A percentile compares a stretch with the other conserved stretches of the same genome.
Conservation (phyloP, 768 basidiomycete species). For the Leccinum longicurvipes region DNA sequence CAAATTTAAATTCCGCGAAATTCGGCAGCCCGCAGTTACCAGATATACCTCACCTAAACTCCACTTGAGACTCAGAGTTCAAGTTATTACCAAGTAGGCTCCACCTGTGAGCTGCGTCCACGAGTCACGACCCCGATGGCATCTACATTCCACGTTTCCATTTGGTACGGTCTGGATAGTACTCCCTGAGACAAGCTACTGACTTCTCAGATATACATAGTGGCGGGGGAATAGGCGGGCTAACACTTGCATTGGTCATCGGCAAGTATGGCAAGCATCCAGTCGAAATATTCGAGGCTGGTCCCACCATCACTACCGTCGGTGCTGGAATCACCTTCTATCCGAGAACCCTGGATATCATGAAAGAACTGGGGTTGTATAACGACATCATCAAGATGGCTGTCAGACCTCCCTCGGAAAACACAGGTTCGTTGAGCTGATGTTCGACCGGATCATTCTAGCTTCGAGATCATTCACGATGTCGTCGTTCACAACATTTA, state of each 20-base stretch:
- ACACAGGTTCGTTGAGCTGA: constrained; percentile 14
- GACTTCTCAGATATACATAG: constrained; percentile 18
- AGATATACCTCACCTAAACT: background rate
- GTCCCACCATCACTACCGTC: constrained; percentile 37
- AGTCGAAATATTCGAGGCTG: constrained; percentile 43
- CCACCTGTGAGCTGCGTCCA: too few species aligned
- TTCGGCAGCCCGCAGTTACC: too few species aligned
- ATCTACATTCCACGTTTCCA: background rate
- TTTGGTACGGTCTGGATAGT: background rate
- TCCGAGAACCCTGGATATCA: constrained; percentile 42
- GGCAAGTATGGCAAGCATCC: constrained; percentile 24
- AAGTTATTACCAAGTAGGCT: too few species aligned
- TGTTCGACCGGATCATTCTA: background rate
- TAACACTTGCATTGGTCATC: constrained; percentile 32
- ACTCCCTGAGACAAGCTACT: background rate
- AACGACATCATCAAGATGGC: constrained; percentile 28
- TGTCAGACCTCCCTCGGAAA: constrained; percentile 13
- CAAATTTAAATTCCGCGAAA: background rate
- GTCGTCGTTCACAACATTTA: constrained; percentile 8
- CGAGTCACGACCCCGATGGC: background rate
- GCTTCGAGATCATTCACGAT: background rate
- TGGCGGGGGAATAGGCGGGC: constrained; percentile 39
- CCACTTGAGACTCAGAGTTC: background rate
- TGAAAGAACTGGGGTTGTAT: constrained; percentile 39
- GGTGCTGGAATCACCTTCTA: constrained; percentile 48